Conservation (phyloP, 2,329 filamentous ascomycete species). For the Macroventuria anomochaeta region DNA sequence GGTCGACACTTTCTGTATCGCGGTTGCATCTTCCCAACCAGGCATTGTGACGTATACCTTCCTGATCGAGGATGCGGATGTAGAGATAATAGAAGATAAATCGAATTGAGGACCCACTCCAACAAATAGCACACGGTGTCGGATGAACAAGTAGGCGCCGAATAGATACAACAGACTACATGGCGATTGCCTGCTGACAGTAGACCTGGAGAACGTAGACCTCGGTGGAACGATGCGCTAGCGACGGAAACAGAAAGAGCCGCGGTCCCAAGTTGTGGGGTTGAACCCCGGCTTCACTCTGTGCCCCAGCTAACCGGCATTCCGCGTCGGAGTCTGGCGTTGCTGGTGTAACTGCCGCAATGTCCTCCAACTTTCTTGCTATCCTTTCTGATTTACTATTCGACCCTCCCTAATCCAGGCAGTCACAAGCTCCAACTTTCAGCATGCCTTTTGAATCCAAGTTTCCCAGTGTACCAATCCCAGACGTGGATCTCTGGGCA, state of each 20-base stretch:
- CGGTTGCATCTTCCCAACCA: constrained; percentile 57
- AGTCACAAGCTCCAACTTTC: not conserved
- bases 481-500: constrained; percentile 77
- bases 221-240: constrained; percentile 28
- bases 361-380: constrained; percentile 15
- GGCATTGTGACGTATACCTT: constrained; percentile 33
- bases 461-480: constrained; percentile 71
- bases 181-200: not conserved
- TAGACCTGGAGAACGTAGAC: constrained; percentile 17
- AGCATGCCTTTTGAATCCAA: constrained; percentile 74
- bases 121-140: not conserved
- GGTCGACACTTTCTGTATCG: constrained; percentile 56
- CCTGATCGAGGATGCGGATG: not conserved
- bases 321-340: constrained; percentile 19
- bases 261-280: constrained; percentile 37
- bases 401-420: constrained; percentile 4
- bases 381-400: constrained; percentile 7
- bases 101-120: not conserved
- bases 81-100: not conserved
- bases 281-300: constrained; percentile 19
- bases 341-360: constrained; percentile 15
- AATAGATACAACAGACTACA: not conserved
- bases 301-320: constrained; percentile 22
- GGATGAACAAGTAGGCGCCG: not conserved
- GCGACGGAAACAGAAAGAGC: constrained; percentile 23